Evolutionary conservation across 306 rosid species (phyloP), one percentile per base, ranked within the genome.

Genomic region (Biancaea sappan): DNA sequence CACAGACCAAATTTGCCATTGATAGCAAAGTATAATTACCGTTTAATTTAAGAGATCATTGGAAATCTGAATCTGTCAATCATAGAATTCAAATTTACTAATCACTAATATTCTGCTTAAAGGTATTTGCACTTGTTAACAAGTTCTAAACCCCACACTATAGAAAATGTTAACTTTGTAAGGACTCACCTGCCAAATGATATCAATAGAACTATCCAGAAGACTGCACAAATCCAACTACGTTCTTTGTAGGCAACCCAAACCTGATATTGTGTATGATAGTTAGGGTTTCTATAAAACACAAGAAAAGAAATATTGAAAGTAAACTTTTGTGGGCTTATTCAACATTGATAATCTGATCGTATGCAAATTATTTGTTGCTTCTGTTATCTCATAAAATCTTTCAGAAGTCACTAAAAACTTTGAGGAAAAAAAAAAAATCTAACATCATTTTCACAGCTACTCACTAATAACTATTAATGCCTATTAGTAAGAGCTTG

Each of bases 181-280:
- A 46, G 78, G 79, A n/a, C 79, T 54, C 80, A 94, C 98, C 98
- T 91, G 84, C 97, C 96, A 54, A 91, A 86, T 71, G 81, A 83
- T 76, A 94, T 80, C 86, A 89, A 69, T 3, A 89, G 82, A 69
- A 85, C 40, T 75, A 89, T 87, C 96, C 98, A 94, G 6, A 85
- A 13, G 70, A 83, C 73, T 24, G 90, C 87, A 48, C 32, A 73
- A 74, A 86, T 65, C 91, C 90, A 91, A 19, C 84, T 77, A 58
- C 87, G 83, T 83, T 89, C 96, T 80, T 88, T 91, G 83, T 94
- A 91, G 60, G 82, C 83, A 40, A 94, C 87, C 98, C 98, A 94
- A 38, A 86, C 92, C 98, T 94, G 87, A 54, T 58, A 82, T 79
- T 72, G 71, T 41, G 61, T 14, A 40, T 24, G 38, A 48, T 40